Percentiles rank a stretch among this genome's conserved stretches.
Conservation (phyloP, 2,329 filamentous ascomycete species). For the Beauveria pseudobassiana region DNA sequence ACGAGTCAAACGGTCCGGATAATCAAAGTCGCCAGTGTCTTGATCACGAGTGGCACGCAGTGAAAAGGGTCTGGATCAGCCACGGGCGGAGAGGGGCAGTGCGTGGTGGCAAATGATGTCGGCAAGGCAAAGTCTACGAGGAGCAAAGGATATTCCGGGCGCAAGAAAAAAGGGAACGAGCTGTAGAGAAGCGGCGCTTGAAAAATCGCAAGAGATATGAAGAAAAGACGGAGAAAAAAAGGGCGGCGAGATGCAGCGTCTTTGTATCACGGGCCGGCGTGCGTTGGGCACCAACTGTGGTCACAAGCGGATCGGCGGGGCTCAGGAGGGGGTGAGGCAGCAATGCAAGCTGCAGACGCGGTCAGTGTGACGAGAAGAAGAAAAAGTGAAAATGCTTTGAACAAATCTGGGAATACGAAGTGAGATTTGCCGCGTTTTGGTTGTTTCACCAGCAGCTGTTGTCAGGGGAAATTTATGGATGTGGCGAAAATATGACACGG, state of each 20-base stretch:
- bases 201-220: background rate
- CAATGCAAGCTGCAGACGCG: background rate
- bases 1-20: background rate
- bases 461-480: background rate
- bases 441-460: background rate
- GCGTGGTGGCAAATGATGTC: background rate
- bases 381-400: background rate
- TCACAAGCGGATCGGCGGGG: conserved; percentile 10
- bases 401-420: background rate
- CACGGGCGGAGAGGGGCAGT: background rate
- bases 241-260: background rate
- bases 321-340: conserved; percentile 9
- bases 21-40: background rate
- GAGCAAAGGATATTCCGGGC: background rate
- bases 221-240: background rate
- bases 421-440: background rate
- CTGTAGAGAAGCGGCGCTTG: background rate
- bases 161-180: background rate
- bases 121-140: conserved; percentile 5
- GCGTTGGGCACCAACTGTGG: conserved; percentile 10
- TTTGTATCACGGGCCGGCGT: conserved; percentile 9
- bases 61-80: background rate
- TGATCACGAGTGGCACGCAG: background rate
- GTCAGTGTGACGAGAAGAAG: background rate
- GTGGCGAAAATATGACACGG: conserved; percentile 7